phyloP scores from a whole-genome alignment of 805 yeast genomes.

The Metschnikowia hibisci region DNA sequence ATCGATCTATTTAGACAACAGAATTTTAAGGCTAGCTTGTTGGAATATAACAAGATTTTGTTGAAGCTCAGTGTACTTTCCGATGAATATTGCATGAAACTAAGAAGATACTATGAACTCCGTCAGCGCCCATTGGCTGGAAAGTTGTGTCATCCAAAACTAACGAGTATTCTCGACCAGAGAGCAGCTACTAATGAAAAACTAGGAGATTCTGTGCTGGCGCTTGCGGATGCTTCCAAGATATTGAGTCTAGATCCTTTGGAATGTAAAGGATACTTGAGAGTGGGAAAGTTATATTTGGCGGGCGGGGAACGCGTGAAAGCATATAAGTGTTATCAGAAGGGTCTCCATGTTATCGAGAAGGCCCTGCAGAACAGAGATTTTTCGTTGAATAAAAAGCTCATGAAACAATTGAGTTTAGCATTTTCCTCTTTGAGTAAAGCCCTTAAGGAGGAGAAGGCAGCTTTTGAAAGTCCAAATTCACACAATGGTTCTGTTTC shows the following conservation, averaged over 20 bases:
- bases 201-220: conserved; percentile 24
- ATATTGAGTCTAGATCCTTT: conserved; percentile 39
- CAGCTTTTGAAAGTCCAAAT: background rate
- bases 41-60: conserved; percentile 25
- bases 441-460: conserved; percentile 17
- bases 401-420: conserved; percentile 24
- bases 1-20: conserved; percentile 29
- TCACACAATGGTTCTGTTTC: background rate
- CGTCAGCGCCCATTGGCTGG: conserved; percentile 27
- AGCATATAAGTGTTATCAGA: conserved; percentile 34
- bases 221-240: conserved; percentile 36
- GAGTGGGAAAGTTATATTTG: conserved; percentile 37
- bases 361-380: conserved; percentile 24
- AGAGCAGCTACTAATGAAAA: conserved; percentile 50
- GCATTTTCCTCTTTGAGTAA: conserved; percentile 24
- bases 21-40: conserved; percentile 27
- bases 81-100: conserved; percentile 4
- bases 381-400: conserved; percentile 29
- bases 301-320: conserved; percentile 24
- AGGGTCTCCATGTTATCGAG: conserved; percentile 37
- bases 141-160: conserved; percentile 32
- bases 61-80: conserved; percentile 17
- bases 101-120: conserved; percentile 22
- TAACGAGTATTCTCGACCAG: conserved; percentile 38
- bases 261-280: conserved; percentile 47